Percentiles rank a stretch among this genome's conserved stretches.
These are phyloP conservation scores for Crithidia bombi DNA, from an alignment of 208 protist species.

Conservation along the genomic window DNA sequence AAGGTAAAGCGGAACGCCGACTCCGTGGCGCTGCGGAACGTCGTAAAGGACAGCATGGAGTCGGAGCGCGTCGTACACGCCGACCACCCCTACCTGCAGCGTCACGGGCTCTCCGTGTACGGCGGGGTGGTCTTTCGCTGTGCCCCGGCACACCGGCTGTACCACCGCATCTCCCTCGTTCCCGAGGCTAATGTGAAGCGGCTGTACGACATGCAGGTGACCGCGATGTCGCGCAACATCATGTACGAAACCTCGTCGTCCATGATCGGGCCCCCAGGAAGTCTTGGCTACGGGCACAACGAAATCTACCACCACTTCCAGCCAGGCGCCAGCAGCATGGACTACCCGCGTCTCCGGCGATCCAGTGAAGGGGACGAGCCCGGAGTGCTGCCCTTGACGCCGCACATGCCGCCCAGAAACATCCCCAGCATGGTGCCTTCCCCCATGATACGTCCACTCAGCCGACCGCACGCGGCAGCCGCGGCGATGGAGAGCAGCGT, in stretches of 20 bases:
- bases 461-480: neutral
- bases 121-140: constrained; percentile 52
- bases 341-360: neutral
- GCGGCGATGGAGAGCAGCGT: neutral
- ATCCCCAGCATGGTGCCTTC: constrained; percentile 10
- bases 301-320: constrained; percentile 6
- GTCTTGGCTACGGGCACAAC: neutral
- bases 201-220: constrained; percentile 16
- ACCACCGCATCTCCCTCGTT: constrained; percentile 47
- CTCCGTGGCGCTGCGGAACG: constrained; percentile 24
- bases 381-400: constrained; percentile 16
- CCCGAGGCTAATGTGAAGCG: constrained; percentile 23
- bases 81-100: constrained; percentile 49
- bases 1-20: neutral
- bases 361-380: constrained; percentile 1
- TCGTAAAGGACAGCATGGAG: constrained; percentile 40
- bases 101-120: constrained; percentile 48
- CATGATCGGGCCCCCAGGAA: neutral
- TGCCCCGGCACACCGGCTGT: constrained; percentile 53
- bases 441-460: constrained; percentile 3
- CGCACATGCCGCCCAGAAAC: constrained; percentile 4
- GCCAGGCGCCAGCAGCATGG: constrained; percentile 9
- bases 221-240: constrained; percentile 9
- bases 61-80: constrained; percentile 40
- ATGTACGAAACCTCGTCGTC: neutral